Percentiles rank a stretch among this genome's conserved stretches.
phyloP scores from a whole-genome alignment of 2,329 filamentous ascomycete species.

The Xylariaceae sp. region DNA sequence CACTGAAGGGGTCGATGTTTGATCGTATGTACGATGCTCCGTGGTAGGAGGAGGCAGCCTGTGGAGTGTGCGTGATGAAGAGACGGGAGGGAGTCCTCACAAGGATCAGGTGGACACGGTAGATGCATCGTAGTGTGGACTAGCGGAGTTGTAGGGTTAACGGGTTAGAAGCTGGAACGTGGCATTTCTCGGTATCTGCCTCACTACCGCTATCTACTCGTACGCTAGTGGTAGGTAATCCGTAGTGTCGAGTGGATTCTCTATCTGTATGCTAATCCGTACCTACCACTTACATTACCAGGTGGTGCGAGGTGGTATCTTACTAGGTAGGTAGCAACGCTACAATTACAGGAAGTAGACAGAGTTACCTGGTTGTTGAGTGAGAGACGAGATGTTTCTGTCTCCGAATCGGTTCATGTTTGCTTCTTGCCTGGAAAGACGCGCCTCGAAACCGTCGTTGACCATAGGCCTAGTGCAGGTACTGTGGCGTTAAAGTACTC shows the following conservation, averaged over 20 bases:
- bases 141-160: background rate
- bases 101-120: conserved; percentile 17
- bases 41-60: background rate
- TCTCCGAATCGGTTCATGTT: too few species aligned
- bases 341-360: background rate
- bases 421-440: too few species aligned
- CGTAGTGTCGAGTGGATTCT: too few species aligned
- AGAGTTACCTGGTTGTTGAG: too few species aligned
- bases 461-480: background rate
- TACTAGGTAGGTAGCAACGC: background rate
- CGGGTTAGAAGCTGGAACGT: conserved; percentile 17
- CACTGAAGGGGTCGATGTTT: too few species aligned
- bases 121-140: background rate
- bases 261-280: too few species aligned
- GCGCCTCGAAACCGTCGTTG: too few species aligned
- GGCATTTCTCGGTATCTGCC: conserved; percentile 10
- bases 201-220: background rate
- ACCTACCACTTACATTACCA: background rate
- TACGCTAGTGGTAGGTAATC: background rate
- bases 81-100: background rate
- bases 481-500: background rate
- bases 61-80: background rate
- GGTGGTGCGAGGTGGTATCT: background rate
- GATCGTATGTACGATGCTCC: too few species aligned
- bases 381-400: too few species aligned